Evolutionary conservation across 306 rosid species (phyloP).

Genomic region (Biancaea sappan): DNA sequence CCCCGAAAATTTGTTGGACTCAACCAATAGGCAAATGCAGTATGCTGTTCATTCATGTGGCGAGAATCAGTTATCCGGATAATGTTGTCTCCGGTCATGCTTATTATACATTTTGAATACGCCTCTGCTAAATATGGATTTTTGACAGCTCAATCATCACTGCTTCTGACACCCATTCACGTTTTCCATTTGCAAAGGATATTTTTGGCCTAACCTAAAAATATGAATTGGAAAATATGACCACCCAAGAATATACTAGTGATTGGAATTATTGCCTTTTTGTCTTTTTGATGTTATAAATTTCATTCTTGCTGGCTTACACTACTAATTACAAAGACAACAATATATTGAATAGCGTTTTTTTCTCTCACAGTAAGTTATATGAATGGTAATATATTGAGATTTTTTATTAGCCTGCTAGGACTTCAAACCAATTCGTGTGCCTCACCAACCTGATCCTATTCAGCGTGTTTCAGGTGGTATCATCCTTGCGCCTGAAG

Average conservation of each 20-base stretch:
- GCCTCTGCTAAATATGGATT: neutral
- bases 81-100: neutral
- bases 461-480: conserved; percentile 96
- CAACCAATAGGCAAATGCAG: neutral
- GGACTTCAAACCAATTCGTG: conserved; percentile 20
- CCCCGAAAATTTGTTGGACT: neutral
- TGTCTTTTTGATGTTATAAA: neutral
- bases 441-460: conserved; percentile 67
- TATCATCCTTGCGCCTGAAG: conserved; percentile 89
- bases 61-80: neutral
- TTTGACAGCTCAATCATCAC: neutral
- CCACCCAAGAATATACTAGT: neutral
- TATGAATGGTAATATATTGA: neutral
- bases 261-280: neutral
- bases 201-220: neutral
- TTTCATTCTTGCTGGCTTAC: neutral
- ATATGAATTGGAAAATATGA: neutral
- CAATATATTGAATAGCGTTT: neutral
- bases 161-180: neutral
- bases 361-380: neutral
- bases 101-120: neutral
- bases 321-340: neutral
- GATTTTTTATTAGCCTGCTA: conserved; percentile 6
- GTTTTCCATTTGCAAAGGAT: neutral
- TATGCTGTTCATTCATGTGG: neutral